Evolutionary conservation across 257 asterid species (phyloP).

Genomic region (Penstemon barbatus): DNA sequence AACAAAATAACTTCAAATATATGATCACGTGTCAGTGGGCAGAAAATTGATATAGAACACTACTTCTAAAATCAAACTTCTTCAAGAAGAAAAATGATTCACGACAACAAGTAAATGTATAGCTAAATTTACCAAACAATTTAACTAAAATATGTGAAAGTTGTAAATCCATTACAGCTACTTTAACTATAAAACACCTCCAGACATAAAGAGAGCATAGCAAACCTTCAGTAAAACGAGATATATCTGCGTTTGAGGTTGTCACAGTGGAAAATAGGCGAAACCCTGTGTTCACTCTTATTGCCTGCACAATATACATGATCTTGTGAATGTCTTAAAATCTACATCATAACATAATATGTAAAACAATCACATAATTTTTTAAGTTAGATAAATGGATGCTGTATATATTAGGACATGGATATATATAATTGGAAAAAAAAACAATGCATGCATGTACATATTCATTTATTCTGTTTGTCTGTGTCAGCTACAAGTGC

Average conservation of each 20-base stretch:
- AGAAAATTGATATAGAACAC: conserved; percentile 2
- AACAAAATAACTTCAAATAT: conserved; percentile 12
- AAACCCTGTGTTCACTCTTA: conserved; percentile 71
- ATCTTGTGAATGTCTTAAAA: conserved; percentile 3
- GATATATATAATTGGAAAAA: background rate
- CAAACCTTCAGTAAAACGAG: conserved; percentile 66
- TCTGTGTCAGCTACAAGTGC: background rate
- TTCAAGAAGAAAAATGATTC: conserved; percentile 8
- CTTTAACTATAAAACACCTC: background rate
- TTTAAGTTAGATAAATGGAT: no score
- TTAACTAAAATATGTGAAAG: background rate
- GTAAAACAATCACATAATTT: background rate
- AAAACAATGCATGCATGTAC: background rate
- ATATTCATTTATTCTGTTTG: background rate
- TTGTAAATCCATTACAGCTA: background rate
- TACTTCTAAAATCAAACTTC: background rate
- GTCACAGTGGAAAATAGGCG: conserved; percentile 85
- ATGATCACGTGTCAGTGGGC: background rate
- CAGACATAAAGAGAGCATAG: conserved; percentile 11
- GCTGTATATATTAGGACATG: no score
- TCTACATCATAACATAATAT: background rate
- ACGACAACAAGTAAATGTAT: background rate
- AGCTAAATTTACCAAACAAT: no score
- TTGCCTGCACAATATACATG: conserved; percentile 52
- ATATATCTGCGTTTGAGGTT: conserved; percentile 61